Percentiles rank a stretch among this genome's conserved stretches.
phyloP scores from a whole-genome alignment of 2,329 filamentous ascomycete species.

The Clonostachys chloroleuca region DNA sequence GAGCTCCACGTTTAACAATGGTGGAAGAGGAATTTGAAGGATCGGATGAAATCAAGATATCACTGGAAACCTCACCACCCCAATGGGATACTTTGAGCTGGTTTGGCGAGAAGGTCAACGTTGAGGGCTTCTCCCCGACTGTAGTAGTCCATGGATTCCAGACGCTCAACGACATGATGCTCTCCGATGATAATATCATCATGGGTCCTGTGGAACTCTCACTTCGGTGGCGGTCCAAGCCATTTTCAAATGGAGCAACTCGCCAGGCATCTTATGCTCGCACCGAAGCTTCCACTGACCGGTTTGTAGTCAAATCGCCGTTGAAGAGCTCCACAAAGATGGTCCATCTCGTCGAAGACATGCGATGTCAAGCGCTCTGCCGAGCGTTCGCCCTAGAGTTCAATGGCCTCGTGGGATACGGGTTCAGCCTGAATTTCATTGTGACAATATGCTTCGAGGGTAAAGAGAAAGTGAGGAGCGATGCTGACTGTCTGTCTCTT shows the following conservation, averaged over 20 bases:
- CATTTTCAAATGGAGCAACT: constrained; percentile 24
- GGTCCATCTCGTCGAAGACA: constrained; percentile 25
- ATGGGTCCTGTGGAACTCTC: constrained; percentile 23
- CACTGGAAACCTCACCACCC: constrained; percentile 12
- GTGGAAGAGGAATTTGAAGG: neutral
- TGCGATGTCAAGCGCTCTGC: constrained; percentile 30
- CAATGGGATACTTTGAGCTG: constrained; percentile 16
- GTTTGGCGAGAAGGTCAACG: constrained; percentile 17
- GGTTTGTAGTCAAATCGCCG: constrained; percentile 28
- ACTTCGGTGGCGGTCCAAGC: constrained; percentile 17
- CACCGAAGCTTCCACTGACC: constrained; percentile 13
- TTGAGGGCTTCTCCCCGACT: constrained; percentile 22
- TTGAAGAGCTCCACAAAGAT: constrained; percentile 14
- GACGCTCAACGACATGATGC: constrained; percentile 28
- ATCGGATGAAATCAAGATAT: neutral
- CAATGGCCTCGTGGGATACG: constrained; percentile 17
- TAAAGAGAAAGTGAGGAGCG: constrained; percentile 1
- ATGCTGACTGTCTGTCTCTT: constrained; percentile 17
- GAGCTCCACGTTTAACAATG: neutral
- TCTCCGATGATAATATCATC: constrained; percentile 23
- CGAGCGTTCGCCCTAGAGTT: constrained; percentile 34
- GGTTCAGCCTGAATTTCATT: constrained; percentile 23
- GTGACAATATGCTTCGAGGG: constrained; percentile 21
- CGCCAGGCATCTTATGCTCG: constrained; percentile 27
- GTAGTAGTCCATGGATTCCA: constrained; percentile 13